Evolutionary conservation across 164 flowering plant genomes (phyloP).

Genomic region (Amborella trichopoda): DNA sequence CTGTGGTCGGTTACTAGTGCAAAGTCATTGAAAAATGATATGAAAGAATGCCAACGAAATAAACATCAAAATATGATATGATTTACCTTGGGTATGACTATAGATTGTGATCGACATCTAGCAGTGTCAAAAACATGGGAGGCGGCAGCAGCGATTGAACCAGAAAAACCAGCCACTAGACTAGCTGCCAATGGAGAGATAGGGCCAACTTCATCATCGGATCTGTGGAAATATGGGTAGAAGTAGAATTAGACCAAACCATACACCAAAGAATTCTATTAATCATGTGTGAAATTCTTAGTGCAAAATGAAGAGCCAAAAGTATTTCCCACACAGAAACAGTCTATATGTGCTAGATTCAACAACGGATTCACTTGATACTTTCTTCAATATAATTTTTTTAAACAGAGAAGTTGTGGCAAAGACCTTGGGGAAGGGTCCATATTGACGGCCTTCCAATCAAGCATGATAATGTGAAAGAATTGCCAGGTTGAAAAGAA

Average conservation of each 20-base stretch:
- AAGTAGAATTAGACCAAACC: too few species aligned
- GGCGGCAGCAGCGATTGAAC: constrained; percentile 81
- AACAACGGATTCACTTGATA: too few species aligned
- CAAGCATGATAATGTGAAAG: constrained; percentile 61
- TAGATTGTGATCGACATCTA: constrained; percentile 63
- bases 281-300: too few species aligned
- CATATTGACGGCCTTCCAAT: constrained; percentile 82
- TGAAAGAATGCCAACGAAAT: background rate
- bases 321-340: too few species aligned
- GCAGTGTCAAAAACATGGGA: constrained; percentile 95
- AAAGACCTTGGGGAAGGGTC: constrained; percentile 59
- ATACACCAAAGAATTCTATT: too few species aligned
- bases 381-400: too few species aligned
- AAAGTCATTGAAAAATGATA: too few species aligned
- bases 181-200: constrained; percentile 67
- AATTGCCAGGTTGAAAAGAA: constrained; percentile 85
- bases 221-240: constrained; percentile 27
- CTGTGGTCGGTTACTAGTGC: too few species aligned
- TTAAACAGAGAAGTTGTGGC: background rate
- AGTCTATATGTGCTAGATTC: too few species aligned
- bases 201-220: constrained; percentile 63
- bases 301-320: too few species aligned
- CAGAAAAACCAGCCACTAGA: constrained; percentile 82
- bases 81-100: constrained; percentile 69
- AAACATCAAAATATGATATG: background rate